phyloP scores from a whole-genome alignment of 2,329 filamentous ascomycete species.

The Fusarium gaditjirri region DNA sequence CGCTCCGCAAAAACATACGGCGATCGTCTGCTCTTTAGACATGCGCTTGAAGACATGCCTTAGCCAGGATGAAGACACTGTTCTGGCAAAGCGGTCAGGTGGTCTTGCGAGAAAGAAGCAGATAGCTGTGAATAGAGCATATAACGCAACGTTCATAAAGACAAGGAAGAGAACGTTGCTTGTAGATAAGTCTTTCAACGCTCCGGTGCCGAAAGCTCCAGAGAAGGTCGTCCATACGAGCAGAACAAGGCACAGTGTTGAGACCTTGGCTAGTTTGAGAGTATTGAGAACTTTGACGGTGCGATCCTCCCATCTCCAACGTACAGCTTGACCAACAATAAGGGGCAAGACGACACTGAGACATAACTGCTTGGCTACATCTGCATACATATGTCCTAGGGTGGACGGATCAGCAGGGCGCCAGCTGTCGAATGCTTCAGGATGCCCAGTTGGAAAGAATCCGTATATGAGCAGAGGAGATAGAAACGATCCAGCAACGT shows the following conservation, averaged over 20 bases:
- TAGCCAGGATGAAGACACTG: conserved; percentile 39
- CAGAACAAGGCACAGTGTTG: conserved; percentile 58
- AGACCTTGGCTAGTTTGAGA: conserved; percentile 63
- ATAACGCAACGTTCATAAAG: conserved; percentile 73
- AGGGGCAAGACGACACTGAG: conserved; percentile 74
- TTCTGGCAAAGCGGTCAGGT: conserved; percentile 45
- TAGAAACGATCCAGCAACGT: conserved; percentile 74
- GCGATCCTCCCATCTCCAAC: conserved; percentile 59
- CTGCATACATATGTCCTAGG: conserved; percentile 70
- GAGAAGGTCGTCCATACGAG: conserved; percentile 73
- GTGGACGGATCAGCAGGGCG: conserved; percentile 63
- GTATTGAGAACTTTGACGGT: conserved; percentile 65
- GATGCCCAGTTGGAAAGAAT: conserved; percentile 61
- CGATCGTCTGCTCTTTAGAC: conserved; percentile 70
- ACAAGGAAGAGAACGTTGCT: conserved; percentile 73
- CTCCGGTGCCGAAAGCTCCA: conserved; percentile 71
- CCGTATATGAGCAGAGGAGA: conserved; percentile 72
- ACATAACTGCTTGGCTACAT: conserved; percentile 75
- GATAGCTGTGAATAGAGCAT: conserved; percentile 69
- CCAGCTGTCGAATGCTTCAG: conserved; percentile 65
- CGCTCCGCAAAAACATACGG: conserved; percentile 78
- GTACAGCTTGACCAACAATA: conserved; percentile 68
- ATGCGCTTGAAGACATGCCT: conserved; percentile 59
- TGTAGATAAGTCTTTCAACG: conserved; percentile 66
- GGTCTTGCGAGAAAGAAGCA: conserved; percentile 65